phyloP scores from a whole-genome alignment of 2,329 filamentous ascomycete species.

The Aspergillus caelatus region DNA sequence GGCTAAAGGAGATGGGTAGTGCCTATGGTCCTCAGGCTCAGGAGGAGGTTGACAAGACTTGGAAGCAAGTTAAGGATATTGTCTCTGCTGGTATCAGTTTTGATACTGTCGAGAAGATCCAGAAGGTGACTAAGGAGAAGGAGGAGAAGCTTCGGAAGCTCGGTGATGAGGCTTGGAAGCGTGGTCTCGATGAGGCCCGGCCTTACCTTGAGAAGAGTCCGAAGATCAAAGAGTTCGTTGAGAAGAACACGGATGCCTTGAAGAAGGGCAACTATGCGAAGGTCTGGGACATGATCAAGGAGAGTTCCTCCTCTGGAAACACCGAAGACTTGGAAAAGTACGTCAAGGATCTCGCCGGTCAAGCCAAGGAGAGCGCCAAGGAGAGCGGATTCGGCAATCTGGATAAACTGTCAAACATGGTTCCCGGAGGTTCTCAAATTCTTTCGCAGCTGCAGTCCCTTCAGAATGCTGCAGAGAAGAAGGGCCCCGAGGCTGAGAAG shows the following conservation, averaged over 20 bases:
- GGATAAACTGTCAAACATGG: conserved; percentile 66
- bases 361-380: conserved; percentile 63
- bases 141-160: conserved; percentile 66
- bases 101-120: conserved; percentile 55
- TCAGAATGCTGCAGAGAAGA: conserved; percentile 66
- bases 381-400: conserved; percentile 53
- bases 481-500: conserved; percentile 68
- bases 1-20: conserved; percentile 70
- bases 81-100: conserved; percentile 63
- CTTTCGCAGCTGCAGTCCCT: conserved; percentile 68
- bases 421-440: conserved; percentile 67
- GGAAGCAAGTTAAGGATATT: conserved; percentile 67
- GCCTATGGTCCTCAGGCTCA: conserved; percentile 75
- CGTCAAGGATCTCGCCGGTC: conserved; percentile 60
- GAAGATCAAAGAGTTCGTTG: conserved; percentile 71
- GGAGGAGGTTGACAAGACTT: conserved; percentile 74
- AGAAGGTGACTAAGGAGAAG: conserved; percentile 70
- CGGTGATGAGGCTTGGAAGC: conserved; percentile 72
- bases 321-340: conserved; percentile 63
- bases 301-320: conserved; percentile 64
- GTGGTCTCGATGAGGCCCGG: conserved; percentile 70
- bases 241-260: conserved; percentile 69
- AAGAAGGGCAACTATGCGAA: conserved; percentile 69
- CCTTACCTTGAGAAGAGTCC: conserved; percentile 75
- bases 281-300: conserved; percentile 64